Evolutionary conservation across 129 eudicot genomes (phyloP).

Genomic region (Arctium lappa): DNA sequence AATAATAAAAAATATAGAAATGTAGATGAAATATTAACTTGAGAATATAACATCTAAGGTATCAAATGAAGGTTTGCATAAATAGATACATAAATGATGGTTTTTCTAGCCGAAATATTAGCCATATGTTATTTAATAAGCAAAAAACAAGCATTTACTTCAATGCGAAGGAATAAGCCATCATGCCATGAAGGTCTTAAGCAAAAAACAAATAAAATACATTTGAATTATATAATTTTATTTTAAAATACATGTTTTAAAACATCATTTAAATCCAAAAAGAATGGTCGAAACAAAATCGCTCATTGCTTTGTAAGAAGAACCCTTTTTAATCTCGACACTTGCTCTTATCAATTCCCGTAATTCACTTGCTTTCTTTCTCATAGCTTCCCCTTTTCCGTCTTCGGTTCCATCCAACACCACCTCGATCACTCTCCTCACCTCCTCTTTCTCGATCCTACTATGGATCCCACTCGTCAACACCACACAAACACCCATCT

Average conservation of each 20-base stretch:
- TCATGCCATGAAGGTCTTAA: too few relatives aligned
- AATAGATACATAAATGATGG: too few relatives aligned
- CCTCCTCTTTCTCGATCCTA: constrained; percentile 41
- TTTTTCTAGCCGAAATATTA: too few relatives aligned
- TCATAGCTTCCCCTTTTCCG: constrained; percentile 53
- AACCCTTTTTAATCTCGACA: constrained; percentile 43
- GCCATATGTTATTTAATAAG: too few relatives aligned
- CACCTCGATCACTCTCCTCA: constrained; percentile 48
- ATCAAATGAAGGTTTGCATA: too few relatives aligned
- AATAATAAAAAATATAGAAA: too few relatives aligned
- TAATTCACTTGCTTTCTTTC: constrained; percentile 49
- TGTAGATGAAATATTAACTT: too few relatives aligned
- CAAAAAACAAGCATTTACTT: too few relatives aligned
- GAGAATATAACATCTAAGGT: too few relatives aligned
- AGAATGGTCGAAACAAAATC: constrained; percentile 37
- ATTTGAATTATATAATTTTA: not conserved
- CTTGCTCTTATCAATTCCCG: constrained; percentile 42
- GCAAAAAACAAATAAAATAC: not conserved
- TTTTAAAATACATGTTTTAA: not conserved
- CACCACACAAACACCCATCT: constrained; percentile 77
- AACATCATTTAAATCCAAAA: not conserved
- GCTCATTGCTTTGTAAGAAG: constrained; percentile 54
- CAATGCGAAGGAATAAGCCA: too few relatives aligned
- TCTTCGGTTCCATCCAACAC: constrained; percentile 40
- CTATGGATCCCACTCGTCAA: constrained; percentile 46